A percentile compares a stretch with the other conserved stretches of the same genome.
Evolutionary conservation across 257 asterid genomes (phyloP).

Genomic region (Solanum pimpinellifolium): DNA sequence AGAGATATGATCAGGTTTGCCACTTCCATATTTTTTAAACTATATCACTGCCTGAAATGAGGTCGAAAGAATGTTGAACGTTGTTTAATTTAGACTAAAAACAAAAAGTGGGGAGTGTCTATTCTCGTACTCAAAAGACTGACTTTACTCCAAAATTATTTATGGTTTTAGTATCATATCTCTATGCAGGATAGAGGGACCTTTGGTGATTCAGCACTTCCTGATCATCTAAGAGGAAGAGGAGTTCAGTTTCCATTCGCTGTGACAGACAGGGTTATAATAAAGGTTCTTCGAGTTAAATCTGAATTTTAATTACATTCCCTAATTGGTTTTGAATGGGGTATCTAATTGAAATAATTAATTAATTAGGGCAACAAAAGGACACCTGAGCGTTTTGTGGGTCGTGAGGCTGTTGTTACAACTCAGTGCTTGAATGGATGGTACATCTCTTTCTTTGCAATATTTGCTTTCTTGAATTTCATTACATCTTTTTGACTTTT

Average conservation of each 20-base stretch:
- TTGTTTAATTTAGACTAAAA: background rate
- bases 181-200: conserved; percentile 54
- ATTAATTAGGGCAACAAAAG: conserved; percentile 89
- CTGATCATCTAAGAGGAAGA: conserved; percentile 53
- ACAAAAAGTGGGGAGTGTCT: background rate
- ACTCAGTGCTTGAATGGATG: conserved; percentile 95
- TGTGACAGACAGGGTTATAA: conserved; percentile 74
- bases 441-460: conserved; percentile 16
- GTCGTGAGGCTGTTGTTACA: conserved; percentile 91
- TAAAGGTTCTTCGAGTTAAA: conserved; percentile 46
- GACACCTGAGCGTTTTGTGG: conserved; percentile 91
- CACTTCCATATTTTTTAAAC: background rate
- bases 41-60: background rate
- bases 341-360: conserved; percentile 14
- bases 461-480: background rate
- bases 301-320: conserved; percentile 4
- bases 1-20: conserved; percentile 56
- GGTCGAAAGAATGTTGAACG: background rate
- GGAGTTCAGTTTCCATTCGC: conserved; percentile 89
- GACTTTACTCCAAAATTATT: background rate
- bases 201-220: conserved; percentile 36
- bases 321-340: conserved; percentile 8
- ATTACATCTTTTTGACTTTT: background rate
- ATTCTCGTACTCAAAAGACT: background rate
- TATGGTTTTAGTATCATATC: background rate